phyloP scores from a whole-genome alignment of 805 yeast genomes.

The Yamadazyma olivae region DNA sequence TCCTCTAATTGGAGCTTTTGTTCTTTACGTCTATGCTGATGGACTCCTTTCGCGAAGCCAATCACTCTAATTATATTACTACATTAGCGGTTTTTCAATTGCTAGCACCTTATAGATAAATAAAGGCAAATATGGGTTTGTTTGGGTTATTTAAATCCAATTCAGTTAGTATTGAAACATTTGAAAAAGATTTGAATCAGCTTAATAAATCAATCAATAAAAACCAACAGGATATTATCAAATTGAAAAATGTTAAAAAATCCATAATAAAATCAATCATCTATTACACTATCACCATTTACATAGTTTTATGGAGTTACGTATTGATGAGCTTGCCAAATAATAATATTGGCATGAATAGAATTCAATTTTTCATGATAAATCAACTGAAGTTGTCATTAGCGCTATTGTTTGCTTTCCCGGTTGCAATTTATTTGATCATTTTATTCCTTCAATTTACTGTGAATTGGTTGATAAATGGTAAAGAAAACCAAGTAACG shows the following conservation, averaged over 20 bases:
- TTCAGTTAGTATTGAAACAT: slow-evolving; percentile 27
- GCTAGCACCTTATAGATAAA: too few relatives aligned
- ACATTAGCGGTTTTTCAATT: too few relatives aligned
- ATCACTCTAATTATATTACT: too few relatives aligned
- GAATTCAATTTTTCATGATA: slow-evolving; percentile 20
- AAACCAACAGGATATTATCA: slow-evolving; percentile 21
- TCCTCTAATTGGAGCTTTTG: too few relatives aligned
- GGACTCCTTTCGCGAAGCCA: too few relatives aligned
- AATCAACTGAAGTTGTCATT: slow-evolving; percentile 21
- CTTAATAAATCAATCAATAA: slow-evolving; percentile 25
- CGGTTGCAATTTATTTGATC: slow-evolving; percentile 18
- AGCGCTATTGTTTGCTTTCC: slow-evolving; percentile 19
- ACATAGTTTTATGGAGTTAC: slow-evolving; percentile 20
- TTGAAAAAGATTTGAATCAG: slow-evolving; percentile 32
- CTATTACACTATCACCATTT: slow-evolving; percentile 18
- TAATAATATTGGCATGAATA: slow-evolving; percentile 14
- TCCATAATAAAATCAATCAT: slow-evolving; percentile 10
- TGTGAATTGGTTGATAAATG: slow-evolving; percentile 15
- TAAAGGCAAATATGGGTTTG: slow-evolving; percentile 25
- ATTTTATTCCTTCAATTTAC: slow-evolving; percentile 17
- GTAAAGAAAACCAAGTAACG: slow-evolving; percentile 17
- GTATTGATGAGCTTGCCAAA: slow-evolving; percentile 12
- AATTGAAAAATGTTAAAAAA: slow-evolving; percentile 16
- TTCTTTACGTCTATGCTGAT: too few relatives aligned
- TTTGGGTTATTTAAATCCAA: slow-evolving; percentile 22